These are phyloP conservation scores for Limonium bicolor DNA, from an alignment of 148 eudicot species.

Conservation along the genomic window DNA sequence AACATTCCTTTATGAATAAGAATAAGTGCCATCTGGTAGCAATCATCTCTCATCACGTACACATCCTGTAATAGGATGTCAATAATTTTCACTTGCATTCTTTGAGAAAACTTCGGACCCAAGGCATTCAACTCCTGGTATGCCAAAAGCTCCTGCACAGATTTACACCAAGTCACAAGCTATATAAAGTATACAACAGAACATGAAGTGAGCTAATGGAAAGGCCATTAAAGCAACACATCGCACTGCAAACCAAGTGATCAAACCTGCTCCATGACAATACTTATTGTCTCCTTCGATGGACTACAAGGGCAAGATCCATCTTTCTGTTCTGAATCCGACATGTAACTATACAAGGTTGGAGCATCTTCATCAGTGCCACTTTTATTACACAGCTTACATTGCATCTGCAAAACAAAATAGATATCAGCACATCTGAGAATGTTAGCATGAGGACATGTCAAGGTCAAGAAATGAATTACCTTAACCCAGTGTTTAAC, in stretches of 20 bases:
- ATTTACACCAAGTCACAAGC: constrained; percentile 6
- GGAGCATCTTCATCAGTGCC: constrained; percentile 15
- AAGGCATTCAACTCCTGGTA: constrained; percentile 37
- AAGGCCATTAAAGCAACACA: background rate
- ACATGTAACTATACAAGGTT: constrained; percentile 31
- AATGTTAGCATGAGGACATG: background rate
- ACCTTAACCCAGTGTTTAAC: constrained; percentile 89
- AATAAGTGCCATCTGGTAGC: constrained; percentile 28
- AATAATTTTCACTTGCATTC: constrained; percentile 50
- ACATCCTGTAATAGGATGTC: constrained; percentile 41
- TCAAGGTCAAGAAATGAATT: constrained; percentile 1
- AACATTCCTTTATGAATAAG: constrained; percentile 47
- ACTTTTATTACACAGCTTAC: constrained; percentile 22
- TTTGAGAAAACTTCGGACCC: constrained; percentile 37
- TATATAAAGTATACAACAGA: background rate
- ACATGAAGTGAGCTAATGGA: background rate
- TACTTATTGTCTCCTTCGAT: constrained; percentile 30
- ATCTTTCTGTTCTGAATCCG: constrained; percentile 13
- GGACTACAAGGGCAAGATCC: constrained; percentile 7
- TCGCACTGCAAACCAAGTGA: background rate
- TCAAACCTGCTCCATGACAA: constrained; percentile 67
- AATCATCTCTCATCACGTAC: constrained; percentile 26
- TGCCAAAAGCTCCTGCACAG: constrained; percentile 57
- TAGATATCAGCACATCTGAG: constrained; percentile 8
- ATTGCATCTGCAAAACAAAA: constrained; percentile 36